Evolutionary conservation across 2,329 filamentous ascomycete genomes (phyloP).

Genomic region (Colletotrichum graminicola): DNA sequence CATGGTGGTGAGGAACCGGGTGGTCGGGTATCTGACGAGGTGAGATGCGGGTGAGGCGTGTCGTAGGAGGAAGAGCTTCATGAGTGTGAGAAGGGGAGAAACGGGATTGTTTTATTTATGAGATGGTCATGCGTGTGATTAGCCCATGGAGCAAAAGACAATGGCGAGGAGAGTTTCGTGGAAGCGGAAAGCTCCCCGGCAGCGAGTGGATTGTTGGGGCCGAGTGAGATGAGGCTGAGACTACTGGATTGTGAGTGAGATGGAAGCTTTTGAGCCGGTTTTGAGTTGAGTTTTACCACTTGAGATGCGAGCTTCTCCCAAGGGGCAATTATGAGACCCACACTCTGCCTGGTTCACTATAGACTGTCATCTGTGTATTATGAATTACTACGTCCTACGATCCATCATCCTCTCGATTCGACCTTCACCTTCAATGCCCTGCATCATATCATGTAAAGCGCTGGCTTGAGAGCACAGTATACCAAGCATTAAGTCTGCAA

Average conservation of each 20-base stretch:
- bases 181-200: neutral
- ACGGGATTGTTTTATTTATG: too few species aligned
- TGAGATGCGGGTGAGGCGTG: slow-evolving; percentile 5
- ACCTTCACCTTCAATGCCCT: neutral
- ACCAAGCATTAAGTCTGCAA: neutral
- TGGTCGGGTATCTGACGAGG: neutral
- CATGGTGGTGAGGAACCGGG: slow-evolving; percentile 15
- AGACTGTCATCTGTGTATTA: too few species aligned
- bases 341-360: neutral
- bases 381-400: too few species aligned
- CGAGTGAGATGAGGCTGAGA: slow-evolving; percentile 25
- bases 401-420: neutral
- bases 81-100: neutral
- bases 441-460: neutral
- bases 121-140: too few species aligned
- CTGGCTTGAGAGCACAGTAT: neutral
- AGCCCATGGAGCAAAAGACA: neutral
- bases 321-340: neutral
- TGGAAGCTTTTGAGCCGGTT: slow-evolving; percentile 5
- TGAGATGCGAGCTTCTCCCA: slow-evolving; percentile 8
- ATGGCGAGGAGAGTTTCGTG: neutral
- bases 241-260: slow-evolving; percentile 24
- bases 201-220: too few species aligned
- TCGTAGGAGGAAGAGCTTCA: neutral
- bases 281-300: slow-evolving; percentile 8